A percentile compares a stretch with the other conserved stretches of the same genome.
These are phyloP conservation scores for Saccharomycopsis javanensis DNA, from an alignment of 805 yeast species.

Conservation along the genomic window DNA sequence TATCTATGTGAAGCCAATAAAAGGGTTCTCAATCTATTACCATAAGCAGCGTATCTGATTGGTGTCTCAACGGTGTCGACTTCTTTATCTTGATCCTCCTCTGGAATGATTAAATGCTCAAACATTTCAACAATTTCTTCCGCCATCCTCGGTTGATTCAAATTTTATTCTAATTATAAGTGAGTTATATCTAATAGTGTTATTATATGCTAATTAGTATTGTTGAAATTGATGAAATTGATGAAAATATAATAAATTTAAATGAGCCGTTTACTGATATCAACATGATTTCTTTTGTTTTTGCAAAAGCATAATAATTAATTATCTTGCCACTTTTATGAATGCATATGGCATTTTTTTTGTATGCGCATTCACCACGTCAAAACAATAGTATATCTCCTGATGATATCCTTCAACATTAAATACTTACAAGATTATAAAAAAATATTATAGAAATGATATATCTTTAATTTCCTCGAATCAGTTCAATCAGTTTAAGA, in stretches of 20 bases:
- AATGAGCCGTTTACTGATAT: no score
- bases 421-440: background rate
- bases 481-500: background rate
- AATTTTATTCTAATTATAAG: no score
- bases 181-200: no score
- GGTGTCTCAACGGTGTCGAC: slow-evolving; percentile 36
- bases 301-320: background rate
- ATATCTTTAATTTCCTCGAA: background rate
- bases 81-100: background rate
- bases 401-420: no score
- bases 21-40: slow-evolving; percentile 63
- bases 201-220: no score
- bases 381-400: no score
- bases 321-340: background rate
- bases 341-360: no score
- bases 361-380: no score
- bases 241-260: no score
- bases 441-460: background rate
- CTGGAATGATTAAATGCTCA: background rate
- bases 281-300: no score
- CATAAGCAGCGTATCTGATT: slow-evolving; percentile 75
- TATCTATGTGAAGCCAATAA: slow-evolving; percentile 67
- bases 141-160: background rate
- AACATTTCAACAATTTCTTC: slow-evolving; percentile 1
- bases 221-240: no score